phyloP scores from a whole-genome alignment of 1,139 yeast genomes.

The Protomyces inundatus region DNA sequence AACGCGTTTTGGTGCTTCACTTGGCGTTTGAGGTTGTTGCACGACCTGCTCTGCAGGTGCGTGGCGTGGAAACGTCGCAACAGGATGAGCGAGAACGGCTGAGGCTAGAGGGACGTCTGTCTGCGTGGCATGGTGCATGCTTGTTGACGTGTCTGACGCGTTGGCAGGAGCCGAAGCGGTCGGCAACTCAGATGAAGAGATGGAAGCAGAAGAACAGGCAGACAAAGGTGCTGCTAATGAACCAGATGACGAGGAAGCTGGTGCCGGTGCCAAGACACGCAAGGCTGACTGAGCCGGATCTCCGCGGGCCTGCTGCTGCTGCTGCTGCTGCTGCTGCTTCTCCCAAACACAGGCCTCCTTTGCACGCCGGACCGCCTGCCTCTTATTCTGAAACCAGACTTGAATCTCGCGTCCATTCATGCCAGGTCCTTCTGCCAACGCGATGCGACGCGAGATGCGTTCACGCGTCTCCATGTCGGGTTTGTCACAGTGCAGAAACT shows the following conservation, averaged over 20 bases:
- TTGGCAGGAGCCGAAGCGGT: neutral
- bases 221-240: neutral
- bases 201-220: neutral
- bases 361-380: constrained; percentile 63
- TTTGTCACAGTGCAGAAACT: constrained; percentile 68
- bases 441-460: constrained; percentile 10
- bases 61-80: neutral
- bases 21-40: neutral
- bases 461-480: constrained; percentile 81
- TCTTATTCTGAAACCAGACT: constrained; percentile 94
- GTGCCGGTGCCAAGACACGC: neutral
- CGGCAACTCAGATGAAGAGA: neutral
- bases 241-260: neutral
- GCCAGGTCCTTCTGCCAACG: constrained; percentile 8
- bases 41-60: neutral
- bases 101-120: too few relatives aligned
- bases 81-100: neutral
- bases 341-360: too few relatives aligned
- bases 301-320: neutral
- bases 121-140: too few relatives aligned
- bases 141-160: too few relatives aligned
- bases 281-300: neutral
- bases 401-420: constrained; percentile 25
- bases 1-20: neutral
- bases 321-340: neutral